Percentiles rank a stretch among this genome's conserved stretches.
These are phyloP conservation scores for Leccinum incarnatum DNA, from an alignment of 768 basidiomycete species.

Conservation along the genomic window DNA sequence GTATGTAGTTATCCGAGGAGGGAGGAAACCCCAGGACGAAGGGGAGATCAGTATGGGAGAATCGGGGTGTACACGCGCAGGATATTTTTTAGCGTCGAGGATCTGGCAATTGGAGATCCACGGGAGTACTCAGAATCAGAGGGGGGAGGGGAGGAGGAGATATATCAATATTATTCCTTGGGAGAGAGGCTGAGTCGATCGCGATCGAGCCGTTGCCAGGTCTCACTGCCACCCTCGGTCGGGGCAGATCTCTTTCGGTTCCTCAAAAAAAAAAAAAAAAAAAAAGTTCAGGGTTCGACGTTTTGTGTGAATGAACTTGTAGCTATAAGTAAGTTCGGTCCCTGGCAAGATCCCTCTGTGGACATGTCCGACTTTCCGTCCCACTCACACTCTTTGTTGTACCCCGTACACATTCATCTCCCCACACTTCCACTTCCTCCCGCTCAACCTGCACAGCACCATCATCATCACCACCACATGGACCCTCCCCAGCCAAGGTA, in stretches of 20 bases:
- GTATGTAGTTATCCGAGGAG: slow-evolving; percentile 8
- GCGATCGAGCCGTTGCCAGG: neutral
- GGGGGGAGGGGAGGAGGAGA: neutral
- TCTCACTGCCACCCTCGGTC: slow-evolving; percentile 1
- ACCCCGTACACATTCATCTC: slow-evolving; percentile 15
- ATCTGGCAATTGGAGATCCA: slow-evolving; percentile 3
- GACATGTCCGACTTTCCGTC: slow-evolving; percentile 29
- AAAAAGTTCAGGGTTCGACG: slow-evolving; percentile 17
- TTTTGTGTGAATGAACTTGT: slow-evolving; percentile 24
- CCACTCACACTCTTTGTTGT: slow-evolving; percentile 29
- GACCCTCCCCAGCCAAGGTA: slow-evolving; percentile 31
- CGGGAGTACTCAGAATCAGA: neutral
- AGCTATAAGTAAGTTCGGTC: slow-evolving; percentile 19
- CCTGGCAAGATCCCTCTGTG: neutral
- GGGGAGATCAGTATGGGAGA: neutral
- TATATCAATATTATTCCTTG: neutral
- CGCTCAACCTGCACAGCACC: neutral
- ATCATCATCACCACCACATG: slow-evolving; percentile 24
- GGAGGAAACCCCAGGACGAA: neutral
- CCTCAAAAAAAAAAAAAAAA: neutral
- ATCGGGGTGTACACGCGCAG: neutral
- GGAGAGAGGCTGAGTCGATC: neutral
- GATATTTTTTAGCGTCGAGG: slow-evolving; percentile 7
- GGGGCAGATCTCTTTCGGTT: neutral
- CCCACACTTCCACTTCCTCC: neutral